Evolutionary conservation across 1,284 basidiomycete species (phyloP).

Genomic region (Trichosporon asahii): DNA sequence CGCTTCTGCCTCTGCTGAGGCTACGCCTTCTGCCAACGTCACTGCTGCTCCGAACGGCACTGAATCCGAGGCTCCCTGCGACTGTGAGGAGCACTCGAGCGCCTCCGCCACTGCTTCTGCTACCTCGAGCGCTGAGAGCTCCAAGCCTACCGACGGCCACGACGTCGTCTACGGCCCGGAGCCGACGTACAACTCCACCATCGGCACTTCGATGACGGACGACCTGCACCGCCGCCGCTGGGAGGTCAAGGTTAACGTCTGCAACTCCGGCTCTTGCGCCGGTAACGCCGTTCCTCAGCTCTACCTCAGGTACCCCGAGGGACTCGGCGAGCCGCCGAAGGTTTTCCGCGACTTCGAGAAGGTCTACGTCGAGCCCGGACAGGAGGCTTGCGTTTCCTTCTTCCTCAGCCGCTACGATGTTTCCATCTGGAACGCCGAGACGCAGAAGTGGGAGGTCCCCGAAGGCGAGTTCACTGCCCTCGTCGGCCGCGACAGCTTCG

Average conservation of each 20-base stretch:
- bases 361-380: slow-evolving; percentile 46
- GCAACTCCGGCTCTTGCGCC: slow-evolving; percentile 51
- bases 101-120: not conserved
- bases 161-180: not conserved
- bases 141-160: not conserved
- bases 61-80: not conserved
- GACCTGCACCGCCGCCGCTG: slow-evolving; percentile 47
- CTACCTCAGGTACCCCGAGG: slow-evolving; percentile 49
- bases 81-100: not conserved
- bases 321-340: slow-evolving; percentile 48
- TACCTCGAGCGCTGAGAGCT: not conserved
- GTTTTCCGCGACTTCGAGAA: slow-evolving; percentile 48
- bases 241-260: slow-evolving; percentile 50
- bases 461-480: slow-evolving; percentile 45
- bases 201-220: not conserved
- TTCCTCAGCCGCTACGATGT: slow-evolving; percentile 50
- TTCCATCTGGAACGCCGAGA: slow-evolving; percentile 51
- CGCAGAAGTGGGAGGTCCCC: slow-evolving; percentile 50
- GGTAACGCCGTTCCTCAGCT: slow-evolving; percentile 53
- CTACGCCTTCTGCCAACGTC: not conserved
- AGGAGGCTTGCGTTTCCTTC: slow-evolving; percentile 41
- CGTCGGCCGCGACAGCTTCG: slow-evolving; percentile 30
- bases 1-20: not conserved
- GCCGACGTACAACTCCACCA: not conserved
- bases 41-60: not conserved